These are phyloP conservation scores for Pogostemon cablin DNA, from an alignment of 257 asterid species.

Conservation along the genomic window DNA sequence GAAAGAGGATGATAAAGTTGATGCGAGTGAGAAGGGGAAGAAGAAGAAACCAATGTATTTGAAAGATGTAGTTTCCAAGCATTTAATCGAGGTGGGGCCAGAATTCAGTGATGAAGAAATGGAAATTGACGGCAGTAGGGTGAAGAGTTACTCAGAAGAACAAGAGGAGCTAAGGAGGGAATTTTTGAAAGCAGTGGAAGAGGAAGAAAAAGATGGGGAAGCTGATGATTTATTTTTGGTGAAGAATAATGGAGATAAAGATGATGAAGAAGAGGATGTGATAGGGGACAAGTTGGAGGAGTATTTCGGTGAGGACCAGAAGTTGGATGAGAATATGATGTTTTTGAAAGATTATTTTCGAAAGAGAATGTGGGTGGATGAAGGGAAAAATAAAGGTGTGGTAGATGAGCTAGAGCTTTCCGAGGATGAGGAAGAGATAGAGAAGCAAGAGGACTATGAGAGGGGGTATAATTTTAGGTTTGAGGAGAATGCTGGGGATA, in stretches of 20 bases:
- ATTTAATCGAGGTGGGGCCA: constrained; percentile 70
- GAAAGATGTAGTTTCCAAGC: constrained; percentile 76
- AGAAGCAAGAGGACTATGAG: constrained; percentile 82
- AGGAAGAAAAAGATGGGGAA: constrained; percentile 42
- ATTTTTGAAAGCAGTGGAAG: constrained; percentile 50
- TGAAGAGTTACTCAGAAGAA: constrained; percentile 66
- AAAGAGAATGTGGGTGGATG: constrained; percentile 67
- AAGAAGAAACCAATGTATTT: constrained; percentile 69
- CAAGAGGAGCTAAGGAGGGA: constrained; percentile 65
- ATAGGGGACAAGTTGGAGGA: constrained; percentile 55
- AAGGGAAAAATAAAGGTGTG: constrained; percentile 19
- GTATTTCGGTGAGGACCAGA: constrained; percentile 69
- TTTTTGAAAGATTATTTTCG: constrained; percentile 66
- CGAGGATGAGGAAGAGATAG: constrained; percentile 75
- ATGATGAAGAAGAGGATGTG: constrained; percentile 40
- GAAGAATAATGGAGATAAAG: constrained; percentile 45
- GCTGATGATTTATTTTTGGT: constrained; percentile 54
- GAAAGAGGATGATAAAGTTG: constrained; percentile 17
- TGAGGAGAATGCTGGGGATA: constrained; percentile 81
- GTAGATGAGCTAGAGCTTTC: constrained; percentile 45
- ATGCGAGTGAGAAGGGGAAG: constrained; percentile 30
- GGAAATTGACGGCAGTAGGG: constrained; percentile 34
- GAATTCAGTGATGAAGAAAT: constrained; percentile 54
- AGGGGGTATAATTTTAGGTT: constrained; percentile 69
- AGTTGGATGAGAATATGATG: constrained; percentile 54